Evolutionary conservation across 2,329 filamentous ascomycete genomes (phyloP).

Genomic region (Colletotrichum aenigma): DNA sequence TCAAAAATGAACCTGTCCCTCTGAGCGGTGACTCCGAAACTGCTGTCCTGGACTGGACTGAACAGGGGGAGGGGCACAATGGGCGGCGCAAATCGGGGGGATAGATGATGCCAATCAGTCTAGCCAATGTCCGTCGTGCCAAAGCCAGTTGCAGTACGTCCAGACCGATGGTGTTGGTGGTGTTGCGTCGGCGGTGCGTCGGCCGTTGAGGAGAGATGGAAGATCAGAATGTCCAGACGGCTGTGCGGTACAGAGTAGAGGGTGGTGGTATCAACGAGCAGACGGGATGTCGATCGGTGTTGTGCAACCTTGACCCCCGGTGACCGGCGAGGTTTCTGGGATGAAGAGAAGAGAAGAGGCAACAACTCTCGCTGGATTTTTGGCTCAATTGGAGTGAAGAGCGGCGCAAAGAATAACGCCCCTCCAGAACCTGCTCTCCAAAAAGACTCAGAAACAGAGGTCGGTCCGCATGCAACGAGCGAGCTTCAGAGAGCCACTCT

Average conservation of each 20-base stretch:
- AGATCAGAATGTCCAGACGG: background rate
- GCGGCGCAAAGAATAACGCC: background rate
- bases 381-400: background rate
- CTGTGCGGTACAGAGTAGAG: background rate
- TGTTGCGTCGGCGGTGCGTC: background rate
- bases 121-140: background rate
- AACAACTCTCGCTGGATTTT: background rate
- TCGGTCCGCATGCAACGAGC: conserved; percentile 1
- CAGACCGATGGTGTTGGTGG: background rate
- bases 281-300: background rate
- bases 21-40: conserved; percentile 19
- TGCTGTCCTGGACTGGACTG: background rate
- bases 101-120: conserved; percentile 3
- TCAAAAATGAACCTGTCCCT: conserved; percentile 8
- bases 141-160: background rate
- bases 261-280: background rate
- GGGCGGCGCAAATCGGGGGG: background rate
- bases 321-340: background rate
- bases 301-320: conserved; percentile 7
- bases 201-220: conserved; percentile 3
- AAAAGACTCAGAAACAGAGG: background rate
- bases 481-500: background rate
- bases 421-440: background rate
- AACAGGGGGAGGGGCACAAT: background rate
- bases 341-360: background rate